phyloP scores from a whole-genome alignment of 306 rosid species.

The Pachyrhizus erosus region DNA sequence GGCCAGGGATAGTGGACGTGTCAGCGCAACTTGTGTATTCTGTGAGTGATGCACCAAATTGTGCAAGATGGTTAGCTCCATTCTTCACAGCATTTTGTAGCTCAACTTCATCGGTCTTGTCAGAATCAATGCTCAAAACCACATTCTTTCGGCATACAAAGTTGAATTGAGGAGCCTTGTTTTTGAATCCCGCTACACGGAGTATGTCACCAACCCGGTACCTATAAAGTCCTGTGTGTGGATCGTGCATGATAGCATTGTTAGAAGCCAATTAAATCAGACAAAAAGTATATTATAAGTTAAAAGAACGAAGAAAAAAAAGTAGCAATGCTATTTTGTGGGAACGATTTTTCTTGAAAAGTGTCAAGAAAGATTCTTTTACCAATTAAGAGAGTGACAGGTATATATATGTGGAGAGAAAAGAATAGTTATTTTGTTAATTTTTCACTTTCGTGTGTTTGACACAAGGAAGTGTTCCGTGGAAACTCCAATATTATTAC shows the following conservation, averaged over 20 bases:
- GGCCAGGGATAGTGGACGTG: constrained; percentile 62
- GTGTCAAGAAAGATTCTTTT: neutral
- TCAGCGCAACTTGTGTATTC: constrained; percentile 68
- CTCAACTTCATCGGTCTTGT: constrained; percentile 69
- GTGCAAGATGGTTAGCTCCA: constrained; percentile 50
- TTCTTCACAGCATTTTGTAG: constrained; percentile 62
- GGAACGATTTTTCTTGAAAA: neutral
- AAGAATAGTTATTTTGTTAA: neutral
- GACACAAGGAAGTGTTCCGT: neutral
- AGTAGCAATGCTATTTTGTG: neutral
- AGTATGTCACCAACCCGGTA: constrained; percentile 68
- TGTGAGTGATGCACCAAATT: constrained; percentile 44
- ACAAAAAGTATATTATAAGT: neutral
- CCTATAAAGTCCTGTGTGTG: constrained; percentile 60
- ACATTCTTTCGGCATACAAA: constrained; percentile 69
- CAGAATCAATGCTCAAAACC: constrained; percentile 61
- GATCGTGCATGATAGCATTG: neutral
- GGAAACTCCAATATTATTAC: too few relatives aligned
- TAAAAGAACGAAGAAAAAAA: neutral
- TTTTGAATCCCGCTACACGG: constrained; percentile 69
- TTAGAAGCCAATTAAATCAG: constrained; percentile 19
- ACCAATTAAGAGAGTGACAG: neutral
- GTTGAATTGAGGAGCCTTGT: constrained; percentile 72
- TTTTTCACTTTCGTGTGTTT: neutral
- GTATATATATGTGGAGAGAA: neutral